Evolutionary conservation across 2,329 filamentous ascomycete genomes (phyloP).

Genomic region (Pezicula carpinea): DNA sequence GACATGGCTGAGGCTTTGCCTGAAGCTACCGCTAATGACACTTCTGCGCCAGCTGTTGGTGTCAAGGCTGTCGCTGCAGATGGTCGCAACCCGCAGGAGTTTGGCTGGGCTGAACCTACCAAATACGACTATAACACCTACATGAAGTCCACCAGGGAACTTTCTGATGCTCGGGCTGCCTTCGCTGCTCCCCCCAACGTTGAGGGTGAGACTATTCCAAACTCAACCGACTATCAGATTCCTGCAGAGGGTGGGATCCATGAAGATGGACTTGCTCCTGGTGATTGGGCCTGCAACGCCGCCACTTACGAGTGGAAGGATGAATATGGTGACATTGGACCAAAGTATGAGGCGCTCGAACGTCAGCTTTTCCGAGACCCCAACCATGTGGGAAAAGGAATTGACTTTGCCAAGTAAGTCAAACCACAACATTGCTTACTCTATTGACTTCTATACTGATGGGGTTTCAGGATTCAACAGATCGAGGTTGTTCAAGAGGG

Average conservation of each 20-base stretch:
- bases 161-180: conserved; percentile 12
- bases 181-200: conserved; percentile 3
- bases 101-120: conserved; percentile 25
- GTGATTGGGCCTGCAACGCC: conserved; percentile 25
- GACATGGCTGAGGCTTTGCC: conserved; percentile 31
- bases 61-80: conserved; percentile 2
- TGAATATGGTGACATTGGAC: conserved; percentile 81
- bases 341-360: conserved; percentile 66
- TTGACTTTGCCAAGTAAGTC: conserved; percentile 59
- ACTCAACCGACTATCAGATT: background rate
- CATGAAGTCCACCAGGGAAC: conserved; percentile 24
- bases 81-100: conserved; percentile 23
- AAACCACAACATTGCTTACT: background rate
- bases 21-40: conserved; percentile 8
- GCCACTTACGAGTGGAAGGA: conserved; percentile 76
- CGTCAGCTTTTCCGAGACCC: conserved; percentile 65
- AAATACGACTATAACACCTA: conserved; percentile 27
- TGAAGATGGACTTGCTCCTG: conserved; percentile 11
- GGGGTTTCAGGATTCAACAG: conserved; percentile 43
- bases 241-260: background rate
- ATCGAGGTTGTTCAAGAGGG: conserved; percentile 57
- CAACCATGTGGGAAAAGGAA: conserved; percentile 45
- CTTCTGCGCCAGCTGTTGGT: conserved; percentile 2
- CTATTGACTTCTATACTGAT: conserved; percentile 35
- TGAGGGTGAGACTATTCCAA: conserved; percentile 13